A percentile compares a stretch with the other conserved stretches of the same genome.
phyloP scores from a whole-genome alignment of 495 filamentous ascomycete species.

The Neurospora sp. region DNA sequence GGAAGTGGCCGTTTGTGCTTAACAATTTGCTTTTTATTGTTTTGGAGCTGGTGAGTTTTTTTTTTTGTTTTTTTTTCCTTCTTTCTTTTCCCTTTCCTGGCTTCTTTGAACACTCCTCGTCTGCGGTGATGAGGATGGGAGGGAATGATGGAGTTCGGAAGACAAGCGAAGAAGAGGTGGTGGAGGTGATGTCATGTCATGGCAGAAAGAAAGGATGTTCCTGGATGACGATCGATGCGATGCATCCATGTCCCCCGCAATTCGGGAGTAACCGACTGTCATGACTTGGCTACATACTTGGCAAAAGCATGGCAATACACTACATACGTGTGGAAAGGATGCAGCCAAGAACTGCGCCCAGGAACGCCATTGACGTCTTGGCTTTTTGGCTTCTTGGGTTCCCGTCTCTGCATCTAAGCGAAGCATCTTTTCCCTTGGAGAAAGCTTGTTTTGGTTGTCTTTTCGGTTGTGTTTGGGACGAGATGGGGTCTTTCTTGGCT shows the following conservation, averaged over 20 bases:
- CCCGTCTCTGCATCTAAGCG: not conserved
- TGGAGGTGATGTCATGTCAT: not conserved
- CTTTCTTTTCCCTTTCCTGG: not conserved
- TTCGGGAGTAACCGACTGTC: not conserved
- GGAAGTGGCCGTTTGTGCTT: conserved; percentile 81
- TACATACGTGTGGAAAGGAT: not conserved
- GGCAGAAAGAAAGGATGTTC: not conserved
- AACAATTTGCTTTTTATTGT: conserved; percentile 77
- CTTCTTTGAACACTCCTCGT: not conserved
- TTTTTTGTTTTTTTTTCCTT: conserved; percentile 1
- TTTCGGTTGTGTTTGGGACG: not conserved
- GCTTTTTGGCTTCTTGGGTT: not conserved
- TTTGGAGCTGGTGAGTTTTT: conserved; percentile 52
- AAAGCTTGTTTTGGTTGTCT: not conserved
- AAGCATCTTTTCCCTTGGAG: not conserved
- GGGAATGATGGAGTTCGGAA: not conserved
- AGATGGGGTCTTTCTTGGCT: not conserved
- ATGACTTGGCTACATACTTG: not conserved
- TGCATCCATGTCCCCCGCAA: not conserved
- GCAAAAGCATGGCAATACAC: not conserved
- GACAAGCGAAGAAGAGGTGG: not conserved
- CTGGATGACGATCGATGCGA: not conserved
- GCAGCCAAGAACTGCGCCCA: not conserved
- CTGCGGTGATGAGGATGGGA: not conserved
- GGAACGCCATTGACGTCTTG: not conserved